Percentiles rank a stretch among this genome's conserved stretches.
Conservation (phyloP, 2,329 filamentous ascomycete species). For the Monilinia vaccinii-corymbosi region DNA sequence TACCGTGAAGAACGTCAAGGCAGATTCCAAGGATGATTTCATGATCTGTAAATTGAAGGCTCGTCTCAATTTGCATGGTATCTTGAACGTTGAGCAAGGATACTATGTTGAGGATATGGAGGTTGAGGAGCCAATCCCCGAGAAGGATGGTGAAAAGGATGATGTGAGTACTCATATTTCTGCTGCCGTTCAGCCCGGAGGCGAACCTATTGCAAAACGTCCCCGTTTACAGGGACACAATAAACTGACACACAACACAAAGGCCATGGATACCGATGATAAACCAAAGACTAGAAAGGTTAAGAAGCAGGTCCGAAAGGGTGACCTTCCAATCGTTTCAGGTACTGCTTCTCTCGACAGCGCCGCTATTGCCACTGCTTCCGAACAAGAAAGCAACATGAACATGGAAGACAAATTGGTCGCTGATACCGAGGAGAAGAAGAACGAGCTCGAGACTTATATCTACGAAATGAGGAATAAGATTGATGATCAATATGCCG, state of each 20-base stretch:
- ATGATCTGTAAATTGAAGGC: conserved; percentile 99
- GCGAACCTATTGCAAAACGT: conserved; percentile 22
- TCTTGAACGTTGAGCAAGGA: conserved; percentile 91
- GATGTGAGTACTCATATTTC: conserved; percentile 48
- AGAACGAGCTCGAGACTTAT: conserved; percentile 97
- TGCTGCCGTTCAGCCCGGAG: conserved; percentile 15
- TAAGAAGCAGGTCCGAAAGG: conserved; percentile 98
- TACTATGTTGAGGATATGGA: conserved; percentile 98
- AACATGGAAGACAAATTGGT: conserved; percentile 98
- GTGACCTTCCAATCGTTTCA: conserved; percentile 78
- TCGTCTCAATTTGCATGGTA: conserved; percentile 88
- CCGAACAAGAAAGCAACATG: conserved; percentile 84
- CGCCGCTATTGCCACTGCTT: conserved; percentile 52
- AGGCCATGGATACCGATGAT: conserved; percentile 74
- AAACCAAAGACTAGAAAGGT: conserved; percentile 86
- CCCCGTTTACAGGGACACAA: conserved; percentile 16
- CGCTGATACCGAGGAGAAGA: conserved; percentile 96
- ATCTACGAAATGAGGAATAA: conserved; percentile 97
- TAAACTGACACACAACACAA: conserved; percentile 22
- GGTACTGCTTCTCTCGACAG: conserved; percentile 75
- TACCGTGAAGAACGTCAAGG: conserved; percentile 95
- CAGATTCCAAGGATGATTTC: conserved; percentile 87
- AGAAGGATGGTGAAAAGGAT: conserved; percentile 47
- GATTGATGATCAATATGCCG: conserved; percentile 82
- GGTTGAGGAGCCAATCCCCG: conserved; percentile 85